Percentiles rank a stretch among this genome's conserved stretches.
Conservation (phyloP, 306 rosid genomes). For the Sechiopsis laciniata region DNA sequence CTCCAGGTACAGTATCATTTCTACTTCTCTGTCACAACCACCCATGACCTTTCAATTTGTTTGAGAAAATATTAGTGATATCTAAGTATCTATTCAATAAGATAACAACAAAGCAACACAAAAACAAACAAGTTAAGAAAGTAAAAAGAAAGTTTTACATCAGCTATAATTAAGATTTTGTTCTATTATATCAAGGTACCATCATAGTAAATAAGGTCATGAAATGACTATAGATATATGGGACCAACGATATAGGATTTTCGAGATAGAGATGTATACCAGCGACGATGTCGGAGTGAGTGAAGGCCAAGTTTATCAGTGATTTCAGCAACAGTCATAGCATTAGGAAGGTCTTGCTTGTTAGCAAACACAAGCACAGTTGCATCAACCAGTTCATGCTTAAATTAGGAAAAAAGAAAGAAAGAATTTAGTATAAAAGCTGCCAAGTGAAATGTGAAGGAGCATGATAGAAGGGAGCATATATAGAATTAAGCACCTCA, state of each 20-base stretch:
- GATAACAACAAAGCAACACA: background rate
- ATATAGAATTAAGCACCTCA: slow-evolving; percentile 44
- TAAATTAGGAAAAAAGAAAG: background rate
- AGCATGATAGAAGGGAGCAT: slow-evolving; percentile 1
- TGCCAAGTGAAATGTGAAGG: background rate
- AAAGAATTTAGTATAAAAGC: background rate
- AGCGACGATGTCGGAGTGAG: slow-evolving; percentile 73
- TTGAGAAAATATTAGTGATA: too few species aligned
- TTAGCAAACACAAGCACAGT: slow-evolving; percentile 51
- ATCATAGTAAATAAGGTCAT: background rate
- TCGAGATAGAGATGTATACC: slow-evolving; percentile 31
- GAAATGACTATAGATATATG: background rate
- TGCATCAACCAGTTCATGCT: slow-evolving; percentile 70
- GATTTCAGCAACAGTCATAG: slow-evolving; percentile 68
- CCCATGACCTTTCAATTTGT: too few species aligned
- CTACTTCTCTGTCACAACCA: too few species aligned
- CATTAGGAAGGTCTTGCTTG: slow-evolving; percentile 55
- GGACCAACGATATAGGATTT: background rate
- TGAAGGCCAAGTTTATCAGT: slow-evolving; percentile 80
- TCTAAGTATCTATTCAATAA: background rate
- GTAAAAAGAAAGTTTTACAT: background rate
- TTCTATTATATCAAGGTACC: background rate
- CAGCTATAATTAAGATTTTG: background rate
- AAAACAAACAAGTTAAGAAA: background rate
- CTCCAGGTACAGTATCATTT: too few species aligned